Evolutionary conservation across 1,139 yeast genomes (phyloP).

Genomic region (Meyerozyma guilliermondii): DNA sequence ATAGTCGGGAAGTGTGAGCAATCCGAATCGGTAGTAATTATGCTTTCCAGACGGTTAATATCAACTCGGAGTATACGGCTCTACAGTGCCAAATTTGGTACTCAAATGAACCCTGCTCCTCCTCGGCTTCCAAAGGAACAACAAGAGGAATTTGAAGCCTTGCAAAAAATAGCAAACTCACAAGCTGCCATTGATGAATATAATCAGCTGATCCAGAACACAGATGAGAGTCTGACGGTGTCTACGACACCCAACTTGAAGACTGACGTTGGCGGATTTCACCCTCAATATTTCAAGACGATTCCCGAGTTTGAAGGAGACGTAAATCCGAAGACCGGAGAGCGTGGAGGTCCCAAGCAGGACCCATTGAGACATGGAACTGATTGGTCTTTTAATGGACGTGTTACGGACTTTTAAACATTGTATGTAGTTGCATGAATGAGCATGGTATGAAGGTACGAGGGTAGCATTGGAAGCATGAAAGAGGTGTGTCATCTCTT

Average conservation of each 20-base stretch:
- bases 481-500: background rate
- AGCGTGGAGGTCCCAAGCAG: constrained; percentile 97
- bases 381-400: constrained; percentile 93
- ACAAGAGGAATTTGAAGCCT: constrained; percentile 86
- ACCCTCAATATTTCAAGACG: constrained; percentile 67
- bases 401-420: constrained; percentile 83
- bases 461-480: no score
- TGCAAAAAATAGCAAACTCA: constrained; percentile 76
- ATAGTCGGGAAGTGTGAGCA: background rate
- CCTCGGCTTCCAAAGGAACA: constrained; percentile 81
- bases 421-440: background rate
- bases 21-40: background rate
- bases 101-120: constrained; percentile 59
- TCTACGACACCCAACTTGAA: constrained; percentile 29
- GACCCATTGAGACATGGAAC: constrained; percentile 84
- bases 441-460: background rate
- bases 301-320: constrained; percentile 97
- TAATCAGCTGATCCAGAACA: constrained; percentile 38
- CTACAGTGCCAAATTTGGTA: constrained; percentile 21
- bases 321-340: constrained; percentile 89
- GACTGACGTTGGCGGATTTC: constrained; percentile 60
- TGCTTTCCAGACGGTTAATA: background rate
- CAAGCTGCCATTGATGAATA: constrained; percentile 78
- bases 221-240: constrained; percentile 19
- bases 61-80: background rate